These are phyloP conservation scores for Malassezia japonica DNA, from an alignment of 1,284 basidiomycete species.

Conservation along the genomic window DNA sequence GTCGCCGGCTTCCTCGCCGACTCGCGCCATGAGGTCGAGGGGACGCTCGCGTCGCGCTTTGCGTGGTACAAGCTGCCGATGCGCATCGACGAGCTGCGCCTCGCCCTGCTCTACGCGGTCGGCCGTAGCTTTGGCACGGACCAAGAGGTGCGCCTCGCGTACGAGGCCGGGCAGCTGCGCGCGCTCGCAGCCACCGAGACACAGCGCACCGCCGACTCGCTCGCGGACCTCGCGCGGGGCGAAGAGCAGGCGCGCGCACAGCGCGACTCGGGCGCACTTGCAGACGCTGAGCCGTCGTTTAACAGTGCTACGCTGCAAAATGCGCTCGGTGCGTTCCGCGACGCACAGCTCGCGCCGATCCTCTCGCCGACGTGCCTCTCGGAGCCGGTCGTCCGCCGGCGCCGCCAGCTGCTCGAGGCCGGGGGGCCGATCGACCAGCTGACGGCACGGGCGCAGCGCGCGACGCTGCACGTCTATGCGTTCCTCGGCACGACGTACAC, in stretches of 20 bases:
- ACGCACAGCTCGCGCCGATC: conserved; percentile 21
- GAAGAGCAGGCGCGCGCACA: too few species aligned
- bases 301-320: conserved; percentile 25
- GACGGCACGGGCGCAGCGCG: conserved; percentile 22
- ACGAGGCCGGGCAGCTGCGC: conserved; percentile 28
- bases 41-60: conserved; percentile 24
- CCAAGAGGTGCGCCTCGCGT: conserved; percentile 28
- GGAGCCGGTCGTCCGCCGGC: conserved; percentile 25
- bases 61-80: conserved; percentile 41
- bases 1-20: conserved; percentile 9
- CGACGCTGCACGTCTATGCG: conserved; percentile 19
- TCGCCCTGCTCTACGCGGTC: conserved; percentile 26
- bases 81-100: conserved; percentile 37
- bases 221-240: conserved; percentile 14
- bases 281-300: conserved; percentile 7
- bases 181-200: conserved; percentile 18
- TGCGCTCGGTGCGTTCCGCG: conserved; percentile 20
- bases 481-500: conserved; percentile 15
- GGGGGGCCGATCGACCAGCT: conserved; percentile 29
- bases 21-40: conserved; percentile 17
- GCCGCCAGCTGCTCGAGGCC: conserved; percentile 24
- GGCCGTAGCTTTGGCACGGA: conserved; percentile 29
- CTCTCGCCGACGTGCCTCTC: conserved; percentile 24
- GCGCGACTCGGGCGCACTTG: background rate
- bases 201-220: conserved; percentile 13